phyloP scores from a whole-genome alignment of 371 early-diverging fungal species.

The Lichtheimia corymbifera region DNA sequence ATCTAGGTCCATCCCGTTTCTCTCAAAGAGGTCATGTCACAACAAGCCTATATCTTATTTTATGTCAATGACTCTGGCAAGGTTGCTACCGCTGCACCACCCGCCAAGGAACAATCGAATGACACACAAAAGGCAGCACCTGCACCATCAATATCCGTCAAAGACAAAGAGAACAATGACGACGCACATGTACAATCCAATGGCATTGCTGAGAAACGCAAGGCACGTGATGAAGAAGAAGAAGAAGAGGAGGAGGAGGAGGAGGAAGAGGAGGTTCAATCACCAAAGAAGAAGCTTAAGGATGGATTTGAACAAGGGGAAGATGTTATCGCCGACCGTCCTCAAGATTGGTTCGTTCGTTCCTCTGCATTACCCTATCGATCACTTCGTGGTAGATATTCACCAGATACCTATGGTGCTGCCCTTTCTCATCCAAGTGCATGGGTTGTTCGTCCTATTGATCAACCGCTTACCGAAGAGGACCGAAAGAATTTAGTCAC shows the following conservation, averaged over 20 bases:
- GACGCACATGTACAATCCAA: too few species aligned
- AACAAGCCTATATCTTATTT: constrained; percentile 87
- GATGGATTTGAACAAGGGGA: too few species aligned
- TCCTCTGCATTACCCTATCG: constrained; percentile 2
- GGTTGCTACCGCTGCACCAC: background rate
- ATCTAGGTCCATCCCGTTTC: constrained; percentile 57
- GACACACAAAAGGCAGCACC: too few species aligned
- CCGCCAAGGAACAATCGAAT: too few species aligned
- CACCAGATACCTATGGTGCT: constrained; percentile 4
- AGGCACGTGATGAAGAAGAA: background rate
- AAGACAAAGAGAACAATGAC: background rate
- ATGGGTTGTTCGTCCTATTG: constrained; percentile 5
- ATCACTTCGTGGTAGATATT: constrained; percentile 4
- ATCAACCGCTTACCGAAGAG: background rate
- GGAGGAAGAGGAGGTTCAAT: too few species aligned
- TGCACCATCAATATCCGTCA: too few species aligned
- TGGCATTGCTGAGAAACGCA: background rate
- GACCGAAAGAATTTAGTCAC: background rate
- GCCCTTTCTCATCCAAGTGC: constrained; percentile 1
- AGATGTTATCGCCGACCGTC: background rate
- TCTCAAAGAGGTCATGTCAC: constrained; percentile 62
- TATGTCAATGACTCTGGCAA: constrained; percentile 44
- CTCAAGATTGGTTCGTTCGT: constrained; percentile 5
- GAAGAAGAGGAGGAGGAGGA: background rate
- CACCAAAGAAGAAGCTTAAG: too few species aligned